These are phyloP conservation scores for Solanum pimpinellifolium DNA, from an alignment of 257 asterid species.

Conservation along the genomic window DNA sequence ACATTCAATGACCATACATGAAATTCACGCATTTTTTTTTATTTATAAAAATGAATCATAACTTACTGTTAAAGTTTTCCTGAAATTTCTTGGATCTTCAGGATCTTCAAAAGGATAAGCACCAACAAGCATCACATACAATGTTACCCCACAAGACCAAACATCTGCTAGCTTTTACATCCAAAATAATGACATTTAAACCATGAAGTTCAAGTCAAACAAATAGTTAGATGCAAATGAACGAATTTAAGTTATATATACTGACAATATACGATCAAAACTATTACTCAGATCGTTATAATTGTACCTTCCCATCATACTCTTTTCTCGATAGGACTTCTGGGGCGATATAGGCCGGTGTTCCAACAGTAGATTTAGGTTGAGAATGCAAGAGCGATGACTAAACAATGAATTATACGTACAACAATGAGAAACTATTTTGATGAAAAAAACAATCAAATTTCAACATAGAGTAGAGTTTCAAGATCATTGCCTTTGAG, in stretches of 20 bases:
- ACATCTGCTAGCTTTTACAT: conserved; percentile 71
- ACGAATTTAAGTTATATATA: not conserved
- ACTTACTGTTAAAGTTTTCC: conserved; percentile 63
- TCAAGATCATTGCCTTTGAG: conserved; percentile 35
- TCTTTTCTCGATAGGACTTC: conserved; percentile 72
- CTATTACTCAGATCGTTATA: not conserved
- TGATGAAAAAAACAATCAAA: not conserved
- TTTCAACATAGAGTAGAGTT: not conserved
- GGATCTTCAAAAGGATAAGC: conserved; percentile 95
- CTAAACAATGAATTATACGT: conserved; percentile 8
- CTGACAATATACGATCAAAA: not conserved
- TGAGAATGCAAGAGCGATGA: conserved; percentile 77
- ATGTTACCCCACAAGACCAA: conserved; percentile 98
- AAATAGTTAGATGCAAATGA: not conserved
- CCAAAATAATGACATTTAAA: not conserved
- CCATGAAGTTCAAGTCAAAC: not conserved
- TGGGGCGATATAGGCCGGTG: conserved; percentile 88
- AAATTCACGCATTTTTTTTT: not conserved
- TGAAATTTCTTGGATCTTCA: conserved; percentile 83
- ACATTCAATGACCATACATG: not conserved
- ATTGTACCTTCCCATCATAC: conserved; percentile 73
- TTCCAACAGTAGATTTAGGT: conserved; percentile 91
- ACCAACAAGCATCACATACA: conserved; percentile 89
- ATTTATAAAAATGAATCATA: too few relatives aligned
- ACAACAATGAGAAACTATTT: not conserved